Evolutionary conservation across 2,329 filamentous ascomycete species (phyloP).

Genomic region (Fusarium incarnatum): DNA sequence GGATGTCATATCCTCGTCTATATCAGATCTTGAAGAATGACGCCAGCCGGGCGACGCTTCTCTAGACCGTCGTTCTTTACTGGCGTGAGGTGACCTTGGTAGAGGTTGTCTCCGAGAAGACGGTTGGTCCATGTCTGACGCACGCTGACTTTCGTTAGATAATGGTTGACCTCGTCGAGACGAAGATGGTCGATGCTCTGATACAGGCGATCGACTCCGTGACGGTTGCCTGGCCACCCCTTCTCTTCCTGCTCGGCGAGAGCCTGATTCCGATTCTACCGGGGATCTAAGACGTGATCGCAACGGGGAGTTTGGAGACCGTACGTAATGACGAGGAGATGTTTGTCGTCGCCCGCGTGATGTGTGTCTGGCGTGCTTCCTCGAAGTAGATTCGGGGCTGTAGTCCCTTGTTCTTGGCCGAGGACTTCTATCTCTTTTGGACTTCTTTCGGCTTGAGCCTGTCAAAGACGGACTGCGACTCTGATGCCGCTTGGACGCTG

Average conservation of each 20-base stretch:
- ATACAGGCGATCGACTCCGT: slow-evolving; percentile 42
- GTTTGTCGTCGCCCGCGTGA: slow-evolving; percentile 49
- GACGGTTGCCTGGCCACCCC: slow-evolving; percentile 40
- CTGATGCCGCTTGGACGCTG: slow-evolving; percentile 57
- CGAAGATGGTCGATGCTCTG: slow-evolving; percentile 36
- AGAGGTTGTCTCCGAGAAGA: slow-evolving; percentile 39
- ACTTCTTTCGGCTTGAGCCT: slow-evolving; percentile 56
- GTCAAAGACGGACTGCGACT: slow-evolving; percentile 57
- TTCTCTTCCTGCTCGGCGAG: slow-evolving; percentile 44
- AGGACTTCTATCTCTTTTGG: slow-evolving; percentile 51
- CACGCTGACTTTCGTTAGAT: slow-evolving; percentile 42
- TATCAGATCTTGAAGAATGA: slow-evolving; percentile 61
- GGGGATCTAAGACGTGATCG: slow-evolving; percentile 46
- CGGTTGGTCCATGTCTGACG: slow-evolving; percentile 36
- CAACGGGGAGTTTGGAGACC: slow-evolving; percentile 47
- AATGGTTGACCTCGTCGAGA: slow-evolving; percentile 38
- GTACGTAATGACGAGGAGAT: slow-evolving; percentile 49
- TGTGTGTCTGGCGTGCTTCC: slow-evolving; percentile 50
- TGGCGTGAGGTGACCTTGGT: slow-evolving; percentile 46
- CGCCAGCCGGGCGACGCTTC: slow-evolving; percentile 47
- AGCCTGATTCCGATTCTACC: slow-evolving; percentile 41
- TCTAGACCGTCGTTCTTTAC: slow-evolving; percentile 47
- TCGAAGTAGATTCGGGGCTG: slow-evolving; percentile 52
- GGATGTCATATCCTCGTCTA: slow-evolving; percentile 63
- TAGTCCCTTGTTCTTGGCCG: slow-evolving; percentile 56